Evolutionary conservation across 1,284 basidiomycete species (phyloP), one percentile per base, ranked within the genome.

Genomic region (Microstroma glucosiphilum): DNA sequence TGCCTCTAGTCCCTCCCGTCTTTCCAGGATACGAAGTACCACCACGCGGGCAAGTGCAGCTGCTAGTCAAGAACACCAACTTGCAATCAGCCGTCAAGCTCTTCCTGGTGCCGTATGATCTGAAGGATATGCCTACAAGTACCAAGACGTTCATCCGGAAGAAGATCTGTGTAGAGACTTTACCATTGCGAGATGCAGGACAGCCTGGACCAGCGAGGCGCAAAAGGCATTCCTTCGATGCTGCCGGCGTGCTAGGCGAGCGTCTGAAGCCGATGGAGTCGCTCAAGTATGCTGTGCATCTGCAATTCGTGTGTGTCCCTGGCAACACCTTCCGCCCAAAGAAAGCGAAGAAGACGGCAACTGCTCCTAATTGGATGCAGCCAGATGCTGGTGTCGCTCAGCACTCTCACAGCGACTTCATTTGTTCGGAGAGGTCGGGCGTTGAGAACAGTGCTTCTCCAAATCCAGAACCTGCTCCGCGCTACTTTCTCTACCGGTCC

Each of bases 21-120:
- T 82, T 82, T 62, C 83, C 83, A 0, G 83, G 83, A 15, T 84
- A 83, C 64, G 74, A 79, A 37, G 77, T 84, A 6, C 82, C 82
- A 0, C 77, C 77, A 0, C 71, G 80, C 25, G 83, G 83, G n/a
- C 82, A 83, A 64, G 69, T 84, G 8, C 83, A 84, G 70, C 74
- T 84, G 9, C 75, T 84, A 26, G 74, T 84, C 73, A 82, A 82
- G 70, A 82, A 81, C 26, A 72, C 81, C 1, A 73, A 77, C 26
- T 61, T 66, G 49, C 70, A 77, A 25, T 79, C 82, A 0, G 21
- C 51, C 51, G 70, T 83, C 69, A 83, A 83, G 69, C 80, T 82
- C 11, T 84, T 84, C 63, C 70, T 84, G 1, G 69, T 84, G 2
- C 82, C 82, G 0, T 84, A 84, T 65, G 83, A 84, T 64, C 73